These are phyloP conservation scores for Fusarium torulosum DNA, from an alignment of 2,329 filamentous ascomycete species.

Conservation along the genomic window DNA sequence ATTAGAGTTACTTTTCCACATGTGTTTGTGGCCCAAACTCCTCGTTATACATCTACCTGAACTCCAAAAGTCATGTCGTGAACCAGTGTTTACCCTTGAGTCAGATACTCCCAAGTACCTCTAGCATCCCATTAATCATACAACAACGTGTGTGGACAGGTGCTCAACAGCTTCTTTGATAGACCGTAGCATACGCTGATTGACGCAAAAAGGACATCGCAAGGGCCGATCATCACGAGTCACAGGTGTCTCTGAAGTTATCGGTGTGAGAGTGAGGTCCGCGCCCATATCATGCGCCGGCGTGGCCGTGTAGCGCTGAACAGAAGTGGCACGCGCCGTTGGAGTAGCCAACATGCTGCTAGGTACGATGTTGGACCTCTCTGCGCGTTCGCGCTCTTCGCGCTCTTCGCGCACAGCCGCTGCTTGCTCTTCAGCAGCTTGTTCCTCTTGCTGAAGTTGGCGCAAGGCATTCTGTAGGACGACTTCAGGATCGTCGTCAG, in stretches of 20 bases:
- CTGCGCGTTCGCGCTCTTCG: conserved; percentile 64
- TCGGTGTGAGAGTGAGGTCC: conserved; percentile 67
- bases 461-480: conserved; percentile 70
- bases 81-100: neutral
- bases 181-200: conserved; percentile 70
- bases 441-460: conserved; percentile 70
- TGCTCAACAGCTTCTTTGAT: conserved; percentile 74
- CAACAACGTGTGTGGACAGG: conserved; percentile 71
- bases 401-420: conserved; percentile 66
- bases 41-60: conserved; percentile 18
- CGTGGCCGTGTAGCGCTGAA: conserved; percentile 51
- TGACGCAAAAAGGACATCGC: conserved; percentile 71
- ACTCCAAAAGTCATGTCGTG: conserved; percentile 28
- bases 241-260: conserved; percentile 63
- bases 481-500: conserved; percentile 68
- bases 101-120: neutral
- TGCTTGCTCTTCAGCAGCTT: conserved; percentile 69
- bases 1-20: conserved; percentile 11
- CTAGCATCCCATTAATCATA: conserved; percentile 46
- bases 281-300: conserved; percentile 53
- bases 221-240: conserved; percentile 63
- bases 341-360: conserved; percentile 53
- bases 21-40: conserved; percentile 19
- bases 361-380: conserved; percentile 52
- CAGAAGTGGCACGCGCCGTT: conserved; percentile 47